Evolutionary conservation across 805 yeast species (phyloP).

Genomic region (Metschnikowia cerradonensis): DNA sequence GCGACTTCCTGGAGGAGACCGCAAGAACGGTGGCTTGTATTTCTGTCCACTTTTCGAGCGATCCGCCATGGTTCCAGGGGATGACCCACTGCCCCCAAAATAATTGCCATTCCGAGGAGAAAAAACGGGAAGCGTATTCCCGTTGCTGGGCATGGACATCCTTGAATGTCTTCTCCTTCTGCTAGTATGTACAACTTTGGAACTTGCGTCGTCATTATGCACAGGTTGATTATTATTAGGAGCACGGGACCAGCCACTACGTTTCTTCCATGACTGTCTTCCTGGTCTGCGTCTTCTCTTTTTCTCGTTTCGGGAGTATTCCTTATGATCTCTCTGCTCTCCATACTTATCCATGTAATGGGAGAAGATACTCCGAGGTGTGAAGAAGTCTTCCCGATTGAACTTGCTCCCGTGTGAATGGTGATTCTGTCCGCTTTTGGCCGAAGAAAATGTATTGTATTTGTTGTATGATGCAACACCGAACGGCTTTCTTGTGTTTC

Average conservation of each 20-base stretch:
- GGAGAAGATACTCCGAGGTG: constrained; percentile 70
- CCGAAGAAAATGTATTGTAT: constrained; percentile 7
- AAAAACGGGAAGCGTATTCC: not conserved
- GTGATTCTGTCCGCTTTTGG: constrained; percentile 7
- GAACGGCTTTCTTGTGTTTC: constrained; percentile 54
- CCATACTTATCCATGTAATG: constrained; percentile 67
- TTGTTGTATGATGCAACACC: constrained; percentile 58
- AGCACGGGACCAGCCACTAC: constrained; percentile 2
- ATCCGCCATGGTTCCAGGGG: not conserved
- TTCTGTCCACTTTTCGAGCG: constrained; percentile 22
- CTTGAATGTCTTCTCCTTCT: constrained; percentile 6
- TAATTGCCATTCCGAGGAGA: not conserved
- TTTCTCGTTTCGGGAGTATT: constrained; percentile 11
- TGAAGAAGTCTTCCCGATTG: constrained; percentile 69
- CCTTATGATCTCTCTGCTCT: constrained; percentile 32
- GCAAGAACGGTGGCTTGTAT: constrained; percentile 40
- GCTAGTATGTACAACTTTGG: constrained; percentile 4
- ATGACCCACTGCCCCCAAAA: not conserved
- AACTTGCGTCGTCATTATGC: not conserved
- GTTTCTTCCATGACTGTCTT: constrained; percentile 29
- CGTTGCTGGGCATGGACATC: not conserved
- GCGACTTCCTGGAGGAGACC: constrained; percentile 30
- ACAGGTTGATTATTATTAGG: not conserved
- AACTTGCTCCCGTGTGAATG: constrained; percentile 26
- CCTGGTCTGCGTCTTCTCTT: constrained; percentile 18